A percentile compares a stretch with the other conserved stretches of the same genome.
phyloP scores from a whole-genome alignment of 1,139 yeast species.

The Zygosaccharomyces pseudobailii region DNA sequence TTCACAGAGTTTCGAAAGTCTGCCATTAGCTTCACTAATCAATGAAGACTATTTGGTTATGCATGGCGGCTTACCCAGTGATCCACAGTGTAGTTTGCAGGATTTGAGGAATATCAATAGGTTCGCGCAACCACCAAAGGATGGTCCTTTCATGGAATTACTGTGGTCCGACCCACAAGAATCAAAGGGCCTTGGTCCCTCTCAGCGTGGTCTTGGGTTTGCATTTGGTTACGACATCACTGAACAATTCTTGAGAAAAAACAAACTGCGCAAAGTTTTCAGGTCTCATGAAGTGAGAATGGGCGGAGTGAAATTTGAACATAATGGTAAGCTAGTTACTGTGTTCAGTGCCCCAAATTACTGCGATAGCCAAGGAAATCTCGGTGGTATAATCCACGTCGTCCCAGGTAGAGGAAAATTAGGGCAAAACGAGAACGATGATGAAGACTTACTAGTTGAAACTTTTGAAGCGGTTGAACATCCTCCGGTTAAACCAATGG shows the following conservation, averaged over 20 bases:
- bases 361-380: constrained; percentile 86
- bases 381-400: constrained; percentile 80
- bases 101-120: constrained; percentile 73
- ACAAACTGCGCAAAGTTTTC: constrained; percentile 71
- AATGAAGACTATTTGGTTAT: constrained; percentile 75
- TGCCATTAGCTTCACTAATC: constrained; percentile 82
- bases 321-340: constrained; percentile 77
- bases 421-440: constrained; percentile 41
- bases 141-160: constrained; percentile 92
- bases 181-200: constrained; percentile 71
- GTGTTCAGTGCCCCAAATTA: constrained; percentile 97
- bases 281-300: constrained; percentile 94
- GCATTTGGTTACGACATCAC: constrained; percentile 98
- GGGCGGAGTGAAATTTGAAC: constrained; percentile 87
- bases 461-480: constrained; percentile 81
- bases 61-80: constrained; percentile 94
- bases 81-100: constrained; percentile 62
- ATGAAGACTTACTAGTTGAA: constrained; percentile 49
- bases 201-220: constrained; percentile 92
- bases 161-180: constrained; percentile 97
- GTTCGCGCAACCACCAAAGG: constrained; percentile 79
- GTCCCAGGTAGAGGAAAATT: constrained; percentile 31
- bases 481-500: constrained; percentile 94
- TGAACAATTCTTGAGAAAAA: constrained; percentile 63
- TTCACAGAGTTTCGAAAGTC: constrained; percentile 76